Evolutionary conservation across 2,329 filamentous ascomycete genomes (phyloP).

Genomic region (Volutella citrinella): DNA sequence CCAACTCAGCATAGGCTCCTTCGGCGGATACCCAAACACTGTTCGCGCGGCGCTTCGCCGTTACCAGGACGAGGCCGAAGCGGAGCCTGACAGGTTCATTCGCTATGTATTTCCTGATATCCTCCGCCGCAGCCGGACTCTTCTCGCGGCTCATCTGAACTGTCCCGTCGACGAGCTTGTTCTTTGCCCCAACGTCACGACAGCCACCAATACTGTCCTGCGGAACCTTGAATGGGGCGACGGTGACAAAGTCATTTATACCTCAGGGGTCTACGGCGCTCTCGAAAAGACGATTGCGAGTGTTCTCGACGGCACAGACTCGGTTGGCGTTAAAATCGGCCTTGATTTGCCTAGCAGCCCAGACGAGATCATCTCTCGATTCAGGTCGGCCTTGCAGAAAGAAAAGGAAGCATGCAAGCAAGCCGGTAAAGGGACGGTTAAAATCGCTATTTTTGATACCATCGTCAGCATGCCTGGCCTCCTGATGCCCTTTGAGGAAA

Average conservation of each 20-base stretch:
- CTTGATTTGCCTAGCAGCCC: slow-evolving; percentile 74
- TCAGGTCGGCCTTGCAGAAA: slow-evolving; percentile 54
- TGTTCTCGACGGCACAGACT: no score
- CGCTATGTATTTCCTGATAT: slow-evolving; percentile 60
- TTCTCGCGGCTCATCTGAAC: slow-evolving; percentile 62
- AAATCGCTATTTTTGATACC: slow-evolving; percentile 70
- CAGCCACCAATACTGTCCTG: slow-evolving; percentile 71
- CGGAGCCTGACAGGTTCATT: slow-evolving; percentile 69
- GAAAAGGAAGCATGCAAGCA: slow-evolving; percentile 54
- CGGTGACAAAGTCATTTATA: slow-evolving; percentile 76
- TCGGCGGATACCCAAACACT: slow-evolving; percentile 65
- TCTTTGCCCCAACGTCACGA: slow-evolving; percentile 77
- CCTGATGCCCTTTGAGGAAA: slow-evolving; percentile 68
- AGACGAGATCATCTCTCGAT: slow-evolving; percentile 57
- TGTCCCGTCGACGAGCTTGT: slow-evolving; percentile 64
- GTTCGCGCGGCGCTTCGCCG: slow-evolving; percentile 58
- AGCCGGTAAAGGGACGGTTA: no score
- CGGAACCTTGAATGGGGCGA: slow-evolving; percentile 66
- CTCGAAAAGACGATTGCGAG: slow-evolving; percentile 75
- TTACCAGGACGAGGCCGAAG: slow-evolving; percentile 64
- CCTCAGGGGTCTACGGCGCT: slow-evolving; percentile 71
- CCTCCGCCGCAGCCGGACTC: slow-evolving; percentile 64
- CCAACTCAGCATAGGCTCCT: slow-evolving; percentile 56
- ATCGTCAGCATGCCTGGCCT: slow-evolving; percentile 75
- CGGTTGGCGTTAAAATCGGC: slow-evolving; percentile 63